Evolutionary conservation across 106 monocot species (phyloP), one percentile per base, ranked within the genome.

Genomic region (Iris macrosiphon): DNA sequence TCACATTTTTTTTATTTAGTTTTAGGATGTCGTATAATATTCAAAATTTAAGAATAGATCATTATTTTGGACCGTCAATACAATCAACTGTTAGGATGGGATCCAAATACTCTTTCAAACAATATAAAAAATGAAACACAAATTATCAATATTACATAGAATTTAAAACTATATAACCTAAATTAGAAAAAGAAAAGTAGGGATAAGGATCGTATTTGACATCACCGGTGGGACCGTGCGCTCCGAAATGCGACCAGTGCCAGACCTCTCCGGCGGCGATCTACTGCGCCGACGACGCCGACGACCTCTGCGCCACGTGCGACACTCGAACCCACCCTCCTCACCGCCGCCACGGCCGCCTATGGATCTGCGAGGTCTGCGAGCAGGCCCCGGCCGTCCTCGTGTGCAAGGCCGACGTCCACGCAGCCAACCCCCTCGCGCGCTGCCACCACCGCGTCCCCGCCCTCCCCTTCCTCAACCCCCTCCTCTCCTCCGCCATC

Each of bases 351-450:
- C 35, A 56, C 38, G 55, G 39, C 23, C 55, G 55, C 17, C 37
- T 56, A 11, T 56, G 21, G 38, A 34, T 56, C 37, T 56, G 55
- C 55, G 55, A 38, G 55, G 55, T 56, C n/a, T n/a, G n/a, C n/a
- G n/a, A n/a, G n/a, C n/a, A n/a, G n/a, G n/a, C n/a, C n/a, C n/a
- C n/a, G n/a, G 55, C 55, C 2, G n/a, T 14, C 22, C 37, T 56
- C 23, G 39, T 38, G 37, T 56, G 55, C 55, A 38, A 56, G 8
- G 55, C 55, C 11, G 55, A 56, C 38, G 39, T 56, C 55, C 55
- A 56, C 38, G 34, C 55, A 17, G 55, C 55, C 5, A 56, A 56
- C 11, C 4, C 55, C 38, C 55, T 56, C n/a, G 35, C 55, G 4
- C 12, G 55, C 31, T 21, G 55, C 37, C 55, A 56, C 38, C 55